Conservation (phyloP, 2,329 filamentous ascomycete genomes). For the Neonectria punicea region DNA sequence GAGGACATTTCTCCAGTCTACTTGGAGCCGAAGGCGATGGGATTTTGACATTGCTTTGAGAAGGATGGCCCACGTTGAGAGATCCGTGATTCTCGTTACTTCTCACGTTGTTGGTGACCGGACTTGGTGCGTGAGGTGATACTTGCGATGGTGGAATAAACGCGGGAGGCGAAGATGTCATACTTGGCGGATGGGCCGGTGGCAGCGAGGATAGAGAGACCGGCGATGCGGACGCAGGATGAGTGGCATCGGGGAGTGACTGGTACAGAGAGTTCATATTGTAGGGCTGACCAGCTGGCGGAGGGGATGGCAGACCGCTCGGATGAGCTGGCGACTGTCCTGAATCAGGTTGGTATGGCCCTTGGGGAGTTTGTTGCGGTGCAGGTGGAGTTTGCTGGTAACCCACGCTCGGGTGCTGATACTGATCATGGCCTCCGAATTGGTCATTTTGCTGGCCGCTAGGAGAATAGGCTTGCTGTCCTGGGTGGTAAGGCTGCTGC, state of each 20-base stretch:
- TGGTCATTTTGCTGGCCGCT: neutral
- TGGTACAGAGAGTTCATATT: constrained; percentile 14
- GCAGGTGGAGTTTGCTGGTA: neutral
- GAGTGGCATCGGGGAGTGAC: neutral
- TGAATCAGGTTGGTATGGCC: neutral
- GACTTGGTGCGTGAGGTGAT: neutral
- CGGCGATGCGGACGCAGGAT: neutral
- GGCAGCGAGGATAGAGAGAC: neutral
- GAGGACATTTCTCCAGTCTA: neutral
- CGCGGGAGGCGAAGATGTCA: neutral
- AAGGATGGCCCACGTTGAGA: neutral
- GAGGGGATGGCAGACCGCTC: neutral
- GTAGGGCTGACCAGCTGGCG: constrained; percentile 2
- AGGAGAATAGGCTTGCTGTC: neutral
- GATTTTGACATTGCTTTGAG: neutral
- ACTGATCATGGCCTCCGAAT: neutral
- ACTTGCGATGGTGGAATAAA: neutral
- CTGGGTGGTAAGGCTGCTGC: neutral
- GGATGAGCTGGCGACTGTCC: neutral
- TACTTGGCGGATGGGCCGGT: neutral
- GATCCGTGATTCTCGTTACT: too few species aligned
- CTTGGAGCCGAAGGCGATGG: neutral
- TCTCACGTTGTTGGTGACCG: neutral
- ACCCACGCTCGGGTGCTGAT: neutral
- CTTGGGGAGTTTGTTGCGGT: neutral